Percentiles rank a stretch among this genome's conserved stretches.
These are phyloP conservation scores for Tuber indicum DNA, from an alignment of 495 filamentous ascomycete genomes.

Conservation along the genomic window DNA sequence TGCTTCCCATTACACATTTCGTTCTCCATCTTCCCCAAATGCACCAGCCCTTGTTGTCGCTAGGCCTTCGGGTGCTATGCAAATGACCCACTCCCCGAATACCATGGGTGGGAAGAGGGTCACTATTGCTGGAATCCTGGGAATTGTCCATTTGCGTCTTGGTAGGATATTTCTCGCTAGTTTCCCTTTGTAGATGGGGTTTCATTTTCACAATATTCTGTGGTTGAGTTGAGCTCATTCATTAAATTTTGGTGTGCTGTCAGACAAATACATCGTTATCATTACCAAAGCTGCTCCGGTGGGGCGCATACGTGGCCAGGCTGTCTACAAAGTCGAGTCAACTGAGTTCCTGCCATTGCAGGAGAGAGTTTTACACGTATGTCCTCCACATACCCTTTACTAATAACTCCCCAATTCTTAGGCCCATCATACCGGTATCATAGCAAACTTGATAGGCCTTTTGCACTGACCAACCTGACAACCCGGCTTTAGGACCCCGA, in stretches of 20 bases:
- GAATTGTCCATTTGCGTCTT: constrained; percentile 80
- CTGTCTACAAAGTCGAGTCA: constrained; percentile 81
- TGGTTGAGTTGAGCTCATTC: background rate
- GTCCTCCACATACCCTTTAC: background rate
- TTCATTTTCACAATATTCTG: background rate
- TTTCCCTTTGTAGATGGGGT: constrained; percentile 4
- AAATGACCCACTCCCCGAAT: constrained; percentile 65
- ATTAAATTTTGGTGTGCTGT: background rate
- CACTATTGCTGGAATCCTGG: constrained; percentile 81
- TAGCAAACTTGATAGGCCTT: background rate
- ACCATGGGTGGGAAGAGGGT: constrained; percentile 65
- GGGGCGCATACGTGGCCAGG: constrained; percentile 83
- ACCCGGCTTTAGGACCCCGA: constrained; percentile 57
- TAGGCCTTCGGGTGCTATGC: constrained; percentile 84
- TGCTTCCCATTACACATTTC: constrained; percentile 87
- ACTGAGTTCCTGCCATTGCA: constrained; percentile 93
- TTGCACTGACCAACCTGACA: background rate
- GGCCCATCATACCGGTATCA: background rate
- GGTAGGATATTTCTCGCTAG: constrained; percentile 50
- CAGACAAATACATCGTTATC: constrained; percentile 94
- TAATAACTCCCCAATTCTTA: background rate
- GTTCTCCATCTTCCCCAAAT: constrained; percentile 85
- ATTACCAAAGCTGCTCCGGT: constrained; percentile 92
- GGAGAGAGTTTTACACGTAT: constrained; percentile 69
- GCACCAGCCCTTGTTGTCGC: constrained; percentile 81